phyloP scores from a whole-genome alignment of 495 filamentous ascomycete genomes.

The Aspergillus ellipticus region DNA sequence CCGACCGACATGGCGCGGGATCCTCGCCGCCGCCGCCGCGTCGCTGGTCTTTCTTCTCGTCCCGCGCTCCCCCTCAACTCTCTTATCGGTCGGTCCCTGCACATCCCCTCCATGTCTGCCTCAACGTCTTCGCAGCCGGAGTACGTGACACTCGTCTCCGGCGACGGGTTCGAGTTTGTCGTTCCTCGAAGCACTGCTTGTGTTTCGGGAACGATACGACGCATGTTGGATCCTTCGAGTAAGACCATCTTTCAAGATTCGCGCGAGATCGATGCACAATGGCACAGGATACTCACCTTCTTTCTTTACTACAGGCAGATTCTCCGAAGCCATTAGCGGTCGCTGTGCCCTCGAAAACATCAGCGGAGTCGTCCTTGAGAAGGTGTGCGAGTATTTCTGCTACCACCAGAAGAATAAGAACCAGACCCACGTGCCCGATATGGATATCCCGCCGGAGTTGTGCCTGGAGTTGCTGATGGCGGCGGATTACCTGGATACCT shows the following conservation, averaged over 20 bases:
- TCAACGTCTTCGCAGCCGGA: conserved; percentile 20
- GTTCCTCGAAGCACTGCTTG: conserved; percentile 72
- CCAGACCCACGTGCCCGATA: conserved; percentile 75
- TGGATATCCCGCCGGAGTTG: conserved; percentile 77
- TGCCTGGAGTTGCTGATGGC: conserved; percentile 80
- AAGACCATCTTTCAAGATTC: conserved; percentile 26
- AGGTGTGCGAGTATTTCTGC: conserved; percentile 87
- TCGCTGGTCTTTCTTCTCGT: conserved; percentile 5
- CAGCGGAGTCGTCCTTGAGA: conserved; percentile 81
- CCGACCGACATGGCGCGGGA: not conserved
- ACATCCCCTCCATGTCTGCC: conserved; percentile 7
- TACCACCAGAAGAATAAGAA: conserved; percentile 83
- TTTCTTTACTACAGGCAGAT: conserved; percentile 50
- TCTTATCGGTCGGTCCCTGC: conserved; percentile 5
- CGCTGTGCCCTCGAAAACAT: conserved; percentile 68
- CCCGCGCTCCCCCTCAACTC: not conserved
- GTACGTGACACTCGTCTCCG: conserved; percentile 83
- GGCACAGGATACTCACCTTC: not conserved
- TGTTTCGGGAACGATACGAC: conserved; percentile 70
- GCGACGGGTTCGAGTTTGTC: conserved; percentile 85
- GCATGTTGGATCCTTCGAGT: conserved; percentile 83
- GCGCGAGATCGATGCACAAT: not conserved
- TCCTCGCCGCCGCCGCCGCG: not conserved
- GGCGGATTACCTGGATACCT: conserved; percentile 64
- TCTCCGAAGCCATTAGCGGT: conserved; percentile 64